Percentiles rank a stretch among this genome's conserved stretches.
phyloP scores from a whole-genome alignment of 148 eudicot species.

The Chenopodium berlandieri region DNA sequence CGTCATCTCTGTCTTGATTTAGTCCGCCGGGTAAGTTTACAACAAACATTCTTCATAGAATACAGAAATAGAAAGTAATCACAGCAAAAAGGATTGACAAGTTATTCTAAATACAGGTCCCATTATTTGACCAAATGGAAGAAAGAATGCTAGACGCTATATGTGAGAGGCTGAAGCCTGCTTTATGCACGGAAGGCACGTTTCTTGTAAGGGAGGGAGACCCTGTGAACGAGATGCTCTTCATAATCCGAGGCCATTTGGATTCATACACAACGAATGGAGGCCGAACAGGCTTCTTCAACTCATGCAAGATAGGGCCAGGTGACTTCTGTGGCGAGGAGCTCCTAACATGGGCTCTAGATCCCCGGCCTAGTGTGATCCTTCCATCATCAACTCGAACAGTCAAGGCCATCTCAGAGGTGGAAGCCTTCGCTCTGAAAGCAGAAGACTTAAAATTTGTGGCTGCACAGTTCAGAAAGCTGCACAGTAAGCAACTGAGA shows the following conservation, averaged over 20 bases:
- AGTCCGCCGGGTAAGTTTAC: constrained; percentile 65
- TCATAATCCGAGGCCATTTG: constrained; percentile 74
- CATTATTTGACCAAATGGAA: constrained; percentile 84
- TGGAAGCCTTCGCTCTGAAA: constrained; percentile 73
- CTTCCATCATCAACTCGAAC: constrained; percentile 85
- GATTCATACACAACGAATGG: constrained; percentile 81
- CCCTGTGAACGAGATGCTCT: constrained; percentile 77
- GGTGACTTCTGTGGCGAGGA: constrained; percentile 91
- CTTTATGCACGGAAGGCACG: constrained; percentile 58
- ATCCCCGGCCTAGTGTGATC: constrained; percentile 49
- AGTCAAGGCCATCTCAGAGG: constrained; percentile 70
- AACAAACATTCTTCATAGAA: not conserved
- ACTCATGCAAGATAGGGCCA: constrained; percentile 53
- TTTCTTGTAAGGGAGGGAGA: constrained; percentile 79
- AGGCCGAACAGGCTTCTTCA: constrained; percentile 83
- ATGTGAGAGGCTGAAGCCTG: constrained; percentile 76
- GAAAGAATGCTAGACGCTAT: constrained; percentile 75
- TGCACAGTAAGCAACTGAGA: constrained; percentile 74
- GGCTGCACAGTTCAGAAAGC: constrained; percentile 60
- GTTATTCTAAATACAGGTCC: constrained; percentile 44
- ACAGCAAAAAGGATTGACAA: not conserved
- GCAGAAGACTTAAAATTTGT: constrained; percentile 76
- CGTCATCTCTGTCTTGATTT: constrained; percentile 85
- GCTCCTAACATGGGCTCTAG: constrained; percentile 78
- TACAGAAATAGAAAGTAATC: not conserved